Evolutionary conservation across 2,329 filamentous ascomycete species (phyloP), one percentile per base, ranked within the genome.

Genomic region (Botrytis aclada): DNA sequence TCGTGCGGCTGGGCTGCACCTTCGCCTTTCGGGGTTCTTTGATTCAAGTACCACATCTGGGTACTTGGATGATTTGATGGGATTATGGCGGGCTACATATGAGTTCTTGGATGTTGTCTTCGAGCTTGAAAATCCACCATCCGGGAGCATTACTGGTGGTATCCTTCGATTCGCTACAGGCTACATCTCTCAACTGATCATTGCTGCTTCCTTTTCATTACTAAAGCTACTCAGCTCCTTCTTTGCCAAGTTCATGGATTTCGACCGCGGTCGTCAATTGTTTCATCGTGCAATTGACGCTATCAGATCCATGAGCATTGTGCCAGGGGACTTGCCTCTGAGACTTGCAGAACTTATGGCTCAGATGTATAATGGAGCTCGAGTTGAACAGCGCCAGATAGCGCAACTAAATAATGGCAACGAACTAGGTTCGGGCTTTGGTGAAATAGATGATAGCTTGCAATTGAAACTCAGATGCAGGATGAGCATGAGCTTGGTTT

Each of bases 401-500:
- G 85, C 85, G 73, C 84, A 85, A 62, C 83, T 76, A 71, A 51
- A 37, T 4, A 74, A 71, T 56, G 76, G 75, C 58, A 75, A 74
- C 10, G 85, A 73, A 84, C 86, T 70, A 29, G 83, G 84, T 61
- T 76, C 79, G 41, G 51, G 56, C 14, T 70, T 70, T 72, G 74
- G 79, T 58, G 64, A 81, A 43, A 77, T 91, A 60, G 92, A 94
- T 77, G 90, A 93, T 77, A 92, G 87, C 74, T 83, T 95, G 61
- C 91, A 94, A 80, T 86, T 96, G 66, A 93, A 94, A 80, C 92
- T 95, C n/a, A 88, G 93, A 67, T 94, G 92, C 78, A 87, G 93
- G 37, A 93, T 94, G 85, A 95, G 92, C 81, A 93, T 95, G 90
- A 94, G 92, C 81, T 87, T 95, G 22, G 90, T 96, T 2, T 95